Evolutionary conservation across 108 stramenopile species (phyloP).

Genomic region (Pseudonitzschia delicatissima): DNA sequence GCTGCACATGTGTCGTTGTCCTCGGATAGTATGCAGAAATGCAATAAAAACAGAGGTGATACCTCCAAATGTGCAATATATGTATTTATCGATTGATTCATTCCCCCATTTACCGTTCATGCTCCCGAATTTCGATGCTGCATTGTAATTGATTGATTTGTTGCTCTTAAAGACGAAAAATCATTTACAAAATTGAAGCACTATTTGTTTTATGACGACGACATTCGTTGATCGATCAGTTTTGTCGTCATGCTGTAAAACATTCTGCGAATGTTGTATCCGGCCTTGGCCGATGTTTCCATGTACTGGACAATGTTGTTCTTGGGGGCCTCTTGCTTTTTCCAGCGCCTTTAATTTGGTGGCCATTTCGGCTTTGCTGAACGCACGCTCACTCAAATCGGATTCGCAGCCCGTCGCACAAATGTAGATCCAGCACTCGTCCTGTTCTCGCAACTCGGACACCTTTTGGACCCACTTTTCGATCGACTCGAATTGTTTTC

Average conservation of each 20-base stretch:
- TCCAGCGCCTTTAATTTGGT: background rate
- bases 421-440: constrained; percentile 3
- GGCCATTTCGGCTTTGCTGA: background rate
- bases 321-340: constrained; percentile 1
- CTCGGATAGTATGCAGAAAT: no score
- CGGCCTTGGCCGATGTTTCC: constrained; percentile 8
- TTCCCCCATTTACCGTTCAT: no score
- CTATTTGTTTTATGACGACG: background rate
- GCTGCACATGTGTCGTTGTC: no score
- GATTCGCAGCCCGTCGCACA: background rate
- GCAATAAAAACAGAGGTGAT: no score
- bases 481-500: background rate
- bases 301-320: constrained; percentile 12
- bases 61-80: no score
- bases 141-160: no score
- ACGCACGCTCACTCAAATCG: background rate
- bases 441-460: constrained; percentile 2
- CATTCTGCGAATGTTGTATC: constrained; percentile 9
- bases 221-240: constrained; percentile 4
- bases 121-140: no score
- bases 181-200: no score
- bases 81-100: no score
- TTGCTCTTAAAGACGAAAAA: no score
- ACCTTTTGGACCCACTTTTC: constrained; percentile 7
- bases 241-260: constrained; percentile 13